Conservation (phyloP, 2,329 filamentous ascomycete genomes). For the Aspergillus proliferans region DNA sequence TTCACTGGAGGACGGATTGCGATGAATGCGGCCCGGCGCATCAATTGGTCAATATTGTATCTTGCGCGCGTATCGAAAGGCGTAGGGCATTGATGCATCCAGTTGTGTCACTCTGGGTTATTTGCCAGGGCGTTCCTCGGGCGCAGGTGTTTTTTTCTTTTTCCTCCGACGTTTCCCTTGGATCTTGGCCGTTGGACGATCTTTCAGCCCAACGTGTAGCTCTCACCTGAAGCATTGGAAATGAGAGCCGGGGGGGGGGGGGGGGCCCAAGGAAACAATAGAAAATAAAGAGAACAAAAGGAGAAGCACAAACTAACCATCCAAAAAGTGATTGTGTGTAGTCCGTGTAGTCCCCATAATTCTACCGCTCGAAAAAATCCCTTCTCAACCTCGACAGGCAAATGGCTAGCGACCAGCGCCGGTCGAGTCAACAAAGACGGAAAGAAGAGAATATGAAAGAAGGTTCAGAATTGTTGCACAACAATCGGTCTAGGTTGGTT, state of each 20-base stretch:
- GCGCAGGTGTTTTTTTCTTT: too few species aligned
- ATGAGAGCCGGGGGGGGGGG: not conserved
- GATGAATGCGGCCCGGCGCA: too few species aligned
- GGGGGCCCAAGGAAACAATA: not conserved
- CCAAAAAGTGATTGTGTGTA: conserved; percentile 17
- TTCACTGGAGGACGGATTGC: too few species aligned
- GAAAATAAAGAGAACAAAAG: conserved; percentile 12
- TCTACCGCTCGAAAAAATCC: conserved; percentile 10
- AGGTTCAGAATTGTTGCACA: not conserved
- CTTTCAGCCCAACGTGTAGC: too few species aligned
- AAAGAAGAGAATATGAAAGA: conserved; percentile 9
- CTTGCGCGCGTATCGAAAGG: too few species aligned
- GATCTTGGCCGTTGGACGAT: not conserved
- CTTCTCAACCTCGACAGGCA: not conserved
- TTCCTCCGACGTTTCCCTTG: too few species aligned
- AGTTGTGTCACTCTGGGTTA: too few species aligned
- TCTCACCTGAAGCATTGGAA: not conserved
- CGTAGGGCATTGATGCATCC: too few species aligned
- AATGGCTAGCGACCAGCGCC: conserved; percentile 13
- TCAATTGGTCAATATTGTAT: too few species aligned
- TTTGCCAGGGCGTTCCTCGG: too few species aligned
- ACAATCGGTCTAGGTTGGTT: not conserved
- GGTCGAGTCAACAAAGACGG: conserved; percentile 10
- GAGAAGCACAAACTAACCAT: conserved; percentile 31
- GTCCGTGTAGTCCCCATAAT: conserved; percentile 30